These are phyloP conservation scores for Staphylotrichum tortipilum DNA, from an alignment of 495 filamentous ascomycete genomes.

Conservation along the genomic window DNA sequence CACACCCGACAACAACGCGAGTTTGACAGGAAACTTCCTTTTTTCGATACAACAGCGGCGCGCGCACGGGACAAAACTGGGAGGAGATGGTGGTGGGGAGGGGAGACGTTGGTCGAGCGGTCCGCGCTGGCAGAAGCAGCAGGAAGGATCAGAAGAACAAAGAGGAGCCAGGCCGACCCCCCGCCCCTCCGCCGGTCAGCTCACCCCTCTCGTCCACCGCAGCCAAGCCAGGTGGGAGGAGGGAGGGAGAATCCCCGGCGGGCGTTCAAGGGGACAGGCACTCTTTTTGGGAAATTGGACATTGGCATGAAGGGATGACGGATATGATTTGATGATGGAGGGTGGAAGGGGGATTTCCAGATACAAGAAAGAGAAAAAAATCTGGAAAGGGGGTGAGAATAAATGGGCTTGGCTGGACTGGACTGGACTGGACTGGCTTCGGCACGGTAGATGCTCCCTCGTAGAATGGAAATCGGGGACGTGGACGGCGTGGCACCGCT, in stretches of 20 bases:
- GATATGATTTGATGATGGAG: conserved; percentile 2
- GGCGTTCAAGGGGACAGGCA: no score
- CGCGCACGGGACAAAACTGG: not conserved
- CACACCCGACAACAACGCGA: no score
- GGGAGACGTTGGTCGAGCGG: not conserved
- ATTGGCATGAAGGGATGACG: conserved; percentile 4
- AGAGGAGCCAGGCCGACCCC: not conserved
- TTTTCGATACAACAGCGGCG: conserved; percentile 4
- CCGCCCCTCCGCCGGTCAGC: no score
- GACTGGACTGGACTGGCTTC: not conserved
- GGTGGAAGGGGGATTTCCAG: not conserved
- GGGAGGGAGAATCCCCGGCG: not conserved
- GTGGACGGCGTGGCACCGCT: not conserved
- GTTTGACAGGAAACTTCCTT: no score
- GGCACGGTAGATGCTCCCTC: not conserved
- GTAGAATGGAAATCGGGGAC: not conserved
- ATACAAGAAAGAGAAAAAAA: not conserved
- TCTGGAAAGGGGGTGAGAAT: not conserved
- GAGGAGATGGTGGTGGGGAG: not conserved
- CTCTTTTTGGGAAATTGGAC: not conserved
- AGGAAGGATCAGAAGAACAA: not conserved
- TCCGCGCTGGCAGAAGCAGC: no score
- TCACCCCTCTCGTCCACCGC: not conserved
- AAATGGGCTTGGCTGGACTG: not conserved
- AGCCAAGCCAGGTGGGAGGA: not conserved